Evolutionary conservation across 768 basidiomycete species (phyloP), one percentile per base, ranked within the genome.

Genomic region (Amanita muscaria): DNA sequence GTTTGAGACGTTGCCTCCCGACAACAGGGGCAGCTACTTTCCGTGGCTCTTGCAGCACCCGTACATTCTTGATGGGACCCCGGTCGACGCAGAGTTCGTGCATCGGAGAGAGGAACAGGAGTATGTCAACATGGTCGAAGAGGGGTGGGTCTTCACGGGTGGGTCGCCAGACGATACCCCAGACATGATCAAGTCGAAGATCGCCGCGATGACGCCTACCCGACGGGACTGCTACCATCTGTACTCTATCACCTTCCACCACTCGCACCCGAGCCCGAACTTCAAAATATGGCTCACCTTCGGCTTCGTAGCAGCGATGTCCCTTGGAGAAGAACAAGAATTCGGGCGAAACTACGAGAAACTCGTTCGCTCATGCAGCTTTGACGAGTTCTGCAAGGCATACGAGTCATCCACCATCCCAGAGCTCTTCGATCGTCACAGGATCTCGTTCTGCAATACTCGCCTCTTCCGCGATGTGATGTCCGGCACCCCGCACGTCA

Each of bases 361-460:
- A 9, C 53, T 69, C 19, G 51, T 61, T 18, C 8, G 46, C 3
- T 29, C 30, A n/a, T 65, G 60, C 54, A 56, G 63, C 3, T 69
- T 66, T 47, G 53, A 64, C n/a, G 60, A 65, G 38, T 64, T 69
- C 42, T 55, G 40, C 42, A 38, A 22, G 1, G 65, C 65, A 2
- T 66, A 56, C 40, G 30, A 47, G 3, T n/a, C n/a, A n/a, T n/a
- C n/a, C n/a, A n/a, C n/a, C n/a, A n/a, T n/a, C n/a, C n/a, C n/a
- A n/a, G n/a, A n/a, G n/a, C n/a, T n/a, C n/a, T n/a, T n/a, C n/a
- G n/a, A n/a, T n/a, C n/a, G n/a, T n/a, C n/a, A n/a, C n/a, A n/a
- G n/a, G n/a, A n/a, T n/a, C n/a, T n/a, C n/a, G n/a, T n/a, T n/a
- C n/a, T n/a, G n/a, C n/a, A 45, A 56, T 0, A 54, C 52, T 0